Conservation (phyloP, 257 asterid genomes). For the Nicotiana attenuata region DNA sequence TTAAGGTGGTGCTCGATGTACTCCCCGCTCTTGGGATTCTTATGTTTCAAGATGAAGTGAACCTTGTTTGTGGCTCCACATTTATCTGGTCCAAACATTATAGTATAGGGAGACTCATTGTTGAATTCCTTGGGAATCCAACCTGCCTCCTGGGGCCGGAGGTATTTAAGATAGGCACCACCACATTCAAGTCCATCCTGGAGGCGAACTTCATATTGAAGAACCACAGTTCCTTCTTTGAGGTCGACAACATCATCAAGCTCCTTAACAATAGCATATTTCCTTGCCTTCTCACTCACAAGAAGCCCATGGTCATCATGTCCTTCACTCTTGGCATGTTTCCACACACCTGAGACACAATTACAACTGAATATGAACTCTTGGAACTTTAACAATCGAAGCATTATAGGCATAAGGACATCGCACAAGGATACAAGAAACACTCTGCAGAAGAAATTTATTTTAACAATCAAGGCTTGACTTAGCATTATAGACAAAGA, state of each 20-base stretch:
- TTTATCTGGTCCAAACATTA: conserved; percentile 97
- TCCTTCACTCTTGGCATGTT: conserved; percentile 88
- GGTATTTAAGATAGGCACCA: conserved; percentile 92
- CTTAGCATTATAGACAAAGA: not conserved
- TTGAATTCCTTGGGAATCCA: conserved; percentile 80
- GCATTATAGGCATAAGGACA: no score
- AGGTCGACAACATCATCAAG: conserved; percentile 57
- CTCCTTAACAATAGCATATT: conserved; percentile 81
- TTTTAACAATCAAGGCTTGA: not conserved
- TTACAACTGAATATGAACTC: not conserved
- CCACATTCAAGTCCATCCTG: conserved; percentile 97
- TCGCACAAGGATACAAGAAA: no score
- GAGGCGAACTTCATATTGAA: conserved; percentile 87
- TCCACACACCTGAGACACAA: conserved; percentile 70
- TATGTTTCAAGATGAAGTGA: conserved; percentile 90
- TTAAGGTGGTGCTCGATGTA: conserved; percentile 92
- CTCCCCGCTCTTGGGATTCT: conserved; percentile 79
- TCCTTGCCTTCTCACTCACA: conserved; percentile 78
- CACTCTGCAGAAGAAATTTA: no score
- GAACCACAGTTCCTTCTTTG: conserved; percentile 69
- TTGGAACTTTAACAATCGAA: not conserved
- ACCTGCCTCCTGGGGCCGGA: conserved; percentile 87
- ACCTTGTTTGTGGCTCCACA: conserved; percentile 95
- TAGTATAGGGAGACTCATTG: conserved; percentile 88
- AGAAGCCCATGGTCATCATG: conserved; percentile 94